Percentiles rank a stretch among this genome's conserved stretches.
phyloP scores from a whole-genome alignment of 1,284 basidiomycete species.

The Cutaneotrichosporon dermatis region DNA sequence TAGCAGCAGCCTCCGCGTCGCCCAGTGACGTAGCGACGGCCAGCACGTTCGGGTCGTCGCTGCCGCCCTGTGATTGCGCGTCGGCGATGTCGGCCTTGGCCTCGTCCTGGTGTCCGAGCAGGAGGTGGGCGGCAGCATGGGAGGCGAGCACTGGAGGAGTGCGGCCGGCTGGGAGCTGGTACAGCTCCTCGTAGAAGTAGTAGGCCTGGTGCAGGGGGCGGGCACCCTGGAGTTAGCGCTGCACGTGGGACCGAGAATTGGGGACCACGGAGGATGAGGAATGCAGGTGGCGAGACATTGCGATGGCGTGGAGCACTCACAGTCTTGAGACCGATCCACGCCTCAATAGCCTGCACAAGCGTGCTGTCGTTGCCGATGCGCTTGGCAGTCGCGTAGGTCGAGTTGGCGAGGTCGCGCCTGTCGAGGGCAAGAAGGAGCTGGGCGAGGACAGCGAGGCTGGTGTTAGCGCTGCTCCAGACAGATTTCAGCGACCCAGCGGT shows the following conservation, averaged over 20 bases:
- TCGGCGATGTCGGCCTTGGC: slow-evolving; percentile 81
- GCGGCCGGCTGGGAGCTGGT: slow-evolving; percentile 76
- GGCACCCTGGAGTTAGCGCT: slow-evolving; percentile 36
- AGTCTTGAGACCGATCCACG: slow-evolving; percentile 74
- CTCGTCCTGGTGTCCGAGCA: slow-evolving; percentile 72
- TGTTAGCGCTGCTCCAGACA: not conserved
- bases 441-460: slow-evolving; percentile 70
- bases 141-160: slow-evolving; percentile 67
- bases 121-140: slow-evolving; percentile 74
- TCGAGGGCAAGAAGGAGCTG: slow-evolving; percentile 82
- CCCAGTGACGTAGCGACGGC: slow-evolving; percentile 67
- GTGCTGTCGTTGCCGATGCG: slow-evolving; percentile 83
- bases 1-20: slow-evolving; percentile 55
- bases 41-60: slow-evolving; percentile 62
- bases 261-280: too few species aligned
- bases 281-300: too few species aligned
- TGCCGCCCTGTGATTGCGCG: slow-evolving; percentile 57
- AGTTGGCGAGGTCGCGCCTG: slow-evolving; percentile 77
- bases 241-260: too few species aligned
- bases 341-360: slow-evolving; percentile 82
- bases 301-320: too few species aligned
- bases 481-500: too few species aligned
- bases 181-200: slow-evolving; percentile 88
- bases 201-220: slow-evolving; percentile 57
- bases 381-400: slow-evolving; percentile 73